phyloP scores from a whole-genome alignment of 495 filamentous ascomycete species.

The Astrothelium subdiscretum region DNA sequence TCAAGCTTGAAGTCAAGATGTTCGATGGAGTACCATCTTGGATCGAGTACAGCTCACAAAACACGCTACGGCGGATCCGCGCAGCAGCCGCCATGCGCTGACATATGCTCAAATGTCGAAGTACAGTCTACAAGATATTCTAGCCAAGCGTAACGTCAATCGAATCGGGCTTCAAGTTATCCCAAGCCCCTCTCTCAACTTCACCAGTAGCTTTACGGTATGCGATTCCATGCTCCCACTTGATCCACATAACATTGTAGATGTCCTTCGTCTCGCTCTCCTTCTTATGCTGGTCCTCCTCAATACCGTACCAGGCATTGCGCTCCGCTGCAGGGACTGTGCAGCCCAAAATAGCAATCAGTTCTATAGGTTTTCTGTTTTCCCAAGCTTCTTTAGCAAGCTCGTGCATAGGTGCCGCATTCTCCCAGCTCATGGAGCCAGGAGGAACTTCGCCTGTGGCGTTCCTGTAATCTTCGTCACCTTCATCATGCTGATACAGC shows the following conservation, averaged over 20 bases:
- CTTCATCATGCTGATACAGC: background rate
- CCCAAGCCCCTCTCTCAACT: background rate
- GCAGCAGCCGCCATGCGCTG: too few relatives aligned
- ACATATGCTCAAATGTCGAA: too few relatives aligned
- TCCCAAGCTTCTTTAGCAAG: background rate
- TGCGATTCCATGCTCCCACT: conserved; percentile 3
- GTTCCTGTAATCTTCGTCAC: background rate
- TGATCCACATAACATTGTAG: conserved; percentile 8
- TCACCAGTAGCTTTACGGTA: conserved; percentile 3
- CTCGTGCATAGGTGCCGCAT: too few relatives aligned
- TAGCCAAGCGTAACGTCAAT: conserved; percentile 5
- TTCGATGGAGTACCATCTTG: too few relatives aligned
- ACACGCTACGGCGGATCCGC: too few relatives aligned
- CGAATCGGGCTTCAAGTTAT: background rate
- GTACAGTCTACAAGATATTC: too few relatives aligned
- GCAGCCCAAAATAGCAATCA: background rate
- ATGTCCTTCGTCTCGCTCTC: background rate
- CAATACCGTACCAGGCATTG: background rate
- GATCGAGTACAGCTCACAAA: too few relatives aligned
- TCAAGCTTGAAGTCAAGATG: too few relatives aligned
- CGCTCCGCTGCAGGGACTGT: background rate
- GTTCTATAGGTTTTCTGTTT: background rate
- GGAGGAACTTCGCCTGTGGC: too few relatives aligned
- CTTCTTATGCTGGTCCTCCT: conserved; percentile 2
- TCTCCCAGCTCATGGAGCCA: too few relatives aligned